These are phyloP conservation scores for Claviceps africana DNA, from an alignment of 2,329 filamentous ascomycete species.

Conservation along the genomic window DNA sequence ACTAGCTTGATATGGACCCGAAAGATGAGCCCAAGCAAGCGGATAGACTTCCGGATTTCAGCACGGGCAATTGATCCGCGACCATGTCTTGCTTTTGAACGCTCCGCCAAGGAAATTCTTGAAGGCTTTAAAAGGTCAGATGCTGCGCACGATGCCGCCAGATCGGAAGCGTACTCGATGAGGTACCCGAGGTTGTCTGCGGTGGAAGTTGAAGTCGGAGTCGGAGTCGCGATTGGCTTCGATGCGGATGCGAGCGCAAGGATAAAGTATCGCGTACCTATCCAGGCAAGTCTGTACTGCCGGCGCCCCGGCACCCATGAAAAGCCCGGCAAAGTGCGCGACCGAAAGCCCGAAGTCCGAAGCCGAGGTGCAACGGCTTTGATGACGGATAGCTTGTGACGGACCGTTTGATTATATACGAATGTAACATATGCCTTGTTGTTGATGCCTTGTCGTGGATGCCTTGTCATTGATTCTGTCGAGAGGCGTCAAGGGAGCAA, in stretches of 20 bases:
- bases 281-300: too few species aligned
- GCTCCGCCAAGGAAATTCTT: not conserved
- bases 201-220: not conserved
- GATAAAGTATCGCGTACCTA: not conserved
- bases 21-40: not conserved
- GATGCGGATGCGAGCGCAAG: not conserved
- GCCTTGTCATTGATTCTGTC: not conserved
- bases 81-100: not conserved
- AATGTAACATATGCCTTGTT: too few species aligned
- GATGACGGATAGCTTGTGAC: not conserved
- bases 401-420: not conserved
- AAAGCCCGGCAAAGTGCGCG: not conserved
- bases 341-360: not conserved
- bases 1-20: not conserved
- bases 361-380: not conserved
- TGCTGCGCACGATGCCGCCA: not conserved
- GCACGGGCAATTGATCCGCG: not conserved
- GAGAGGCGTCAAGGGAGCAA: not conserved
- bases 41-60: not conserved
- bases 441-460: too few species aligned
- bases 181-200: not conserved
- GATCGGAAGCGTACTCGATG: not conserved
- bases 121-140: not conserved
- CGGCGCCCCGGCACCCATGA: not conserved
- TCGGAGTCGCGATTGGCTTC: not conserved